These are phyloP conservation scores for Isatis lusitanica DNA, from an alignment of 441 rosid species.

Conservation along the genomic window DNA sequence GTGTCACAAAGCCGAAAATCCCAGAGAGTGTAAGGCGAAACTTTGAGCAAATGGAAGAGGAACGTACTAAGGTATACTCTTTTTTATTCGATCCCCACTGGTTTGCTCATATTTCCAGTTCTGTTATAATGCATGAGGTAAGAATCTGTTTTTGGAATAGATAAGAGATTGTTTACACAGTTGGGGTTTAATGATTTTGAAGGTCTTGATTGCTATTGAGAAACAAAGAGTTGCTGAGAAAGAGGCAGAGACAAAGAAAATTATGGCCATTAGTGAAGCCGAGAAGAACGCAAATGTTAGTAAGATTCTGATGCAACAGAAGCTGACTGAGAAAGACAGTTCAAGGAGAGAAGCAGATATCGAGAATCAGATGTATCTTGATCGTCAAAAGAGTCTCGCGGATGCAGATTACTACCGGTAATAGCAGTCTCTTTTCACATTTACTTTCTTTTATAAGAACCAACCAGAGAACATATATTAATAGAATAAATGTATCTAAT, in stretches of 20 bases:
- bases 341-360: constrained; percentile 74
- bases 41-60: constrained; percentile 94
- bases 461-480: background rate
- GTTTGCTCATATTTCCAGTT: background rate
- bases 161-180: background rate
- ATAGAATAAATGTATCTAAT: background rate
- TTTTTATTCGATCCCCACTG: background rate
- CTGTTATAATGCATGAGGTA: background rate
- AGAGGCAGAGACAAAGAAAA: constrained; percentile 81
- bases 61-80: constrained; percentile 75
- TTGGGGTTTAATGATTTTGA: background rate
- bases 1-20: constrained; percentile 83
- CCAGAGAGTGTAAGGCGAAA: constrained; percentile 77
- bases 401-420: constrained; percentile 63
- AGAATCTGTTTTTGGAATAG: background rate
- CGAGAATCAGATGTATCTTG: constrained; percentile 76
- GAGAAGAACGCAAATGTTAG: constrained; percentile 83
- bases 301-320: constrained; percentile 82
- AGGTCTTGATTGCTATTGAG: constrained; percentile 88
- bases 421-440: background rate
- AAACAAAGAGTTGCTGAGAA: constrained; percentile 80
- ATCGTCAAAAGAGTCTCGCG: constrained; percentile 59
- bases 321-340: constrained; percentile 83
- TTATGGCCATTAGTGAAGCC: constrained; percentile 90
- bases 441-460: background rate